Evolutionary conservation across 2,329 filamentous ascomycete species (phyloP).

Genomic region (Phoma sp.): DNA sequence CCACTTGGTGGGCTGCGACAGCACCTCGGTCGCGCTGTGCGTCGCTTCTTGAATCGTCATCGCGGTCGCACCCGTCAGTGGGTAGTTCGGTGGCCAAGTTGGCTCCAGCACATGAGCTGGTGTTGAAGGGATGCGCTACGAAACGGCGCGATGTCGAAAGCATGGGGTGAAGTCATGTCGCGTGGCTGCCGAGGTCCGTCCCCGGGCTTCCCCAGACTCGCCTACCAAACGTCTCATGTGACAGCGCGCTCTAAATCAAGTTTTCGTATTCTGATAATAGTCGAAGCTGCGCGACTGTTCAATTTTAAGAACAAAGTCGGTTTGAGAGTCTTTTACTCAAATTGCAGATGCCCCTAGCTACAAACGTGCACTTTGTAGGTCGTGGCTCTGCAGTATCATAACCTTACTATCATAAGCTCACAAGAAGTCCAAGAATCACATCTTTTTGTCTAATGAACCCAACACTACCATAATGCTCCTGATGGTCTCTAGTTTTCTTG

Average conservation of each 20-base stretch:
- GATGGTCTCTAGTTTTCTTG: too few species aligned
- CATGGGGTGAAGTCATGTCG: slow-evolving; percentile 34
- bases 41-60: slow-evolving; percentile 49
- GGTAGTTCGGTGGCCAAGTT: slow-evolving; percentile 10
- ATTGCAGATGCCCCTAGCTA: too few species aligned
- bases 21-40: slow-evolving; percentile 52
- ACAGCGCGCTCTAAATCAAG: neutral
- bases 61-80: slow-evolving; percentile 27
- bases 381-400: too few species aligned
- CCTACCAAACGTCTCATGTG: slow-evolving; percentile 4
- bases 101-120: slow-evolving; percentile 22
- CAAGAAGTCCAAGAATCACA: too few species aligned
- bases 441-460: too few species aligned
- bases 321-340: neutral
- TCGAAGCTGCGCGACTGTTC: neutral
- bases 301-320: neutral
- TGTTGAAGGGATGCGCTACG: slow-evolving; percentile 17
- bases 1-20: slow-evolving; percentile 69
- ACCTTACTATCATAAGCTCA: too few species aligned
- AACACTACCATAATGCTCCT: too few species aligned
- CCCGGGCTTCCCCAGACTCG: slow-evolving; percentile 16
- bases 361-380: too few species aligned
- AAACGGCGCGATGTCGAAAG: slow-evolving; percentile 31
- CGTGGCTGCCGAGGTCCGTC: slow-evolving; percentile 43
- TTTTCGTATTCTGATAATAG: neutral